These are phyloP conservation scores for Aspergillus quadrilineatus DNA, from an alignment of 2,329 filamentous ascomycete genomes.

Conservation along the genomic window DNA sequence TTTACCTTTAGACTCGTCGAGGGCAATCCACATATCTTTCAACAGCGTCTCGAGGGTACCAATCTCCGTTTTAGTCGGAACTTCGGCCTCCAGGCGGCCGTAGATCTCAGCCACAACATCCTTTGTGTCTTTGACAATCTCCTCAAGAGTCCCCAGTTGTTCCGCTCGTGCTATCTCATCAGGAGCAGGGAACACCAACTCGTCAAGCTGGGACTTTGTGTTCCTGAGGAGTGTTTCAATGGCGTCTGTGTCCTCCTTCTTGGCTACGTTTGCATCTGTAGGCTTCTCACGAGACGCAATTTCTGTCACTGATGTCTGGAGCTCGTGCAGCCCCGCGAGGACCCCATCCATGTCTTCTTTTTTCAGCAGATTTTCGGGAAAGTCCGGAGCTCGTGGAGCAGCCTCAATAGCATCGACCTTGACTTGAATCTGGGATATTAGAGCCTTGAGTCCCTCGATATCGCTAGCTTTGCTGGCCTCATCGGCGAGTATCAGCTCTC, in stretches of 20 bases:
- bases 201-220: constrained; percentile 83
- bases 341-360: constrained; percentile 50
- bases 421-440: constrained; percentile 77
- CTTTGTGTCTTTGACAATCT: constrained; percentile 71
- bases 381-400: constrained; percentile 40
- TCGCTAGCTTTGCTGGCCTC: constrained; percentile 61
- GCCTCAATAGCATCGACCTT: constrained; percentile 77
- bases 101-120: constrained; percentile 68
- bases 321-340: constrained; percentile 45
- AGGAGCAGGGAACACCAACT: constrained; percentile 63
- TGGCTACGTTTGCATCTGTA: constrained; percentile 56
- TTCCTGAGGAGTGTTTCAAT: constrained; percentile 89
- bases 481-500: constrained; percentile 58
- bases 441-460: constrained; percentile 78
- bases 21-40: constrained; percentile 69
- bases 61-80: constrained; percentile 77
- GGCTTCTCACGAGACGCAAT: constrained; percentile 46
- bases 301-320: constrained; percentile 61
- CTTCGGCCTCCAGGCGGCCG: constrained; percentile 64
- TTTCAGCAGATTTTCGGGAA: constrained; percentile 44
- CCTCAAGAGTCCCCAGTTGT: constrained; percentile 62
- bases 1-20: constrained; percentile 67
- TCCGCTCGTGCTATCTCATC: constrained; percentile 67
- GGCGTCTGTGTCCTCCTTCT: constrained; percentile 81
- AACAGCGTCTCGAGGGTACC: constrained; percentile 73